phyloP scores from a whole-genome alignment of 148 eudicot genomes.

The Persicaria maculosa region DNA sequence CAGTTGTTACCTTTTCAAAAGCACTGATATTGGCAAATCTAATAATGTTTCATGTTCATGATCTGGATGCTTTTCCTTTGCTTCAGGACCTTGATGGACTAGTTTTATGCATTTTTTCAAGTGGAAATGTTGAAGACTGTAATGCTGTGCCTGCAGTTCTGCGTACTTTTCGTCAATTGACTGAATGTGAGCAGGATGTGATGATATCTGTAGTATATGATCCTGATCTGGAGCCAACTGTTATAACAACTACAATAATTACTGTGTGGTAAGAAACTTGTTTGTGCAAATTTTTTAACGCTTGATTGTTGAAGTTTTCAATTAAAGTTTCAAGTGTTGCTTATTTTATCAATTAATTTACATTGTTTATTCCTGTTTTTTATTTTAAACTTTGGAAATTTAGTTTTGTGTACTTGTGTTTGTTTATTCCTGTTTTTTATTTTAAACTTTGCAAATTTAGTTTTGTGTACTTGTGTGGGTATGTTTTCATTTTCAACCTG shows the following conservation, averaged over 20 bases:
- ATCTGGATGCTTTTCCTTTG: slow-evolving; percentile 10
- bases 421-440: background rate
- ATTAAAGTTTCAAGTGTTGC: background rate
- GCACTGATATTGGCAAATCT: background rate
- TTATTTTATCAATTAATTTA: background rate
- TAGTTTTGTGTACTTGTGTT: background rate
- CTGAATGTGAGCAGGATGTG: slow-evolving; percentile 50
- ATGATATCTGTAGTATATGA: slow-evolving; percentile 52
- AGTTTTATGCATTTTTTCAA: slow-evolving; percentile 56
- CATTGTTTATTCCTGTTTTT: background rate
- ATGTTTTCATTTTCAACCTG: background rate
- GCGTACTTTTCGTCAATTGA: slow-evolving; percentile 42
- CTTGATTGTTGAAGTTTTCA: background rate
- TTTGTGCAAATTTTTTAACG: background rate
- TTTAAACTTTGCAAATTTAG: background rate
- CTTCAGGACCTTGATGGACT: slow-evolving; percentile 55
- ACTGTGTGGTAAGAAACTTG: slow-evolving; percentile 48
- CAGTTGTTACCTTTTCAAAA: background rate
- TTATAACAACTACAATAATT: slow-evolving; percentile 50
- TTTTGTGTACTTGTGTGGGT: background rate
- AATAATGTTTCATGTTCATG: background rate
- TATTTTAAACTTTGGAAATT: background rate
- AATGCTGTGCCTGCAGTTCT: slow-evolving; percentile 39
- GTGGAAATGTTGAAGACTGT: slow-evolving; percentile 43
- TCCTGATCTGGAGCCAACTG: slow-evolving; percentile 50